Evolutionary conservation across 345 rosid genomes (phyloP).

Genomic region (Passiflora organensis): DNA sequence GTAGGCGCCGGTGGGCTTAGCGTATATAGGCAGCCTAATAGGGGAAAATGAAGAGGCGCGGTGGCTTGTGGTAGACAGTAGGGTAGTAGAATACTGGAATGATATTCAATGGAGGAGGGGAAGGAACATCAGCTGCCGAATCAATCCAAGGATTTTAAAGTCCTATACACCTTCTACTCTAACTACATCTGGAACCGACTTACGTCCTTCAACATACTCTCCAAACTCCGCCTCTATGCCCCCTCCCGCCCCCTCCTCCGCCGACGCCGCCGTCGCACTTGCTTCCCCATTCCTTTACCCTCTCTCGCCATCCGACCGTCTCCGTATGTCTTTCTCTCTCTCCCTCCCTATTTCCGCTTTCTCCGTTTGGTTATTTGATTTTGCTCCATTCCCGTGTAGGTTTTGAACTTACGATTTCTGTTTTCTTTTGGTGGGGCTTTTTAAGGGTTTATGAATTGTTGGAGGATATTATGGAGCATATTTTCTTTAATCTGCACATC

Average conservation of each 20-base stretch:
- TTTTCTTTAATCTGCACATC: slow-evolving; percentile 49
- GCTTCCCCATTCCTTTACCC: slow-evolving; percentile 67
- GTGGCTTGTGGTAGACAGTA: too few species aligned
- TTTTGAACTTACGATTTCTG: too few species aligned
- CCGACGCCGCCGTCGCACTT: slow-evolving; percentile 29
- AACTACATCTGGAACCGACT: background rate
- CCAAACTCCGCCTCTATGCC: background rate
- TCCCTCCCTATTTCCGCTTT: background rate
- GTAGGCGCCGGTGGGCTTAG: too few species aligned
- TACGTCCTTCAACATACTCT: background rate
- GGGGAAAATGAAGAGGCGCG: too few species aligned
- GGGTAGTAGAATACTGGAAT: too few species aligned
- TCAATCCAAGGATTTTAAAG: too few species aligned
- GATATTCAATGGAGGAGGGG: too few species aligned
- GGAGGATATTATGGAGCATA: slow-evolving; percentile 59
- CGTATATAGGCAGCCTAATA: too few species aligned
- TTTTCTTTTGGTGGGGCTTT: background rate
- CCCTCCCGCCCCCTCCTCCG: background rate
- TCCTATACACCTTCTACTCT: background rate
- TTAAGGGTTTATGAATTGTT: slow-evolving; percentile 46
- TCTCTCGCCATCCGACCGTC: slow-evolving; percentile 39
- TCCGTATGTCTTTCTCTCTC: slow-evolving; percentile 30
- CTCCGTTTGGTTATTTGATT: too few species aligned
- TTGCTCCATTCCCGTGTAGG: too few species aligned
- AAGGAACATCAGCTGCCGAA: too few species aligned